These are phyloP conservation scores for Tolypocladium ovalisporum DNA, from an alignment of 2,329 filamentous ascomycete genomes.

Conservation along the genomic window DNA sequence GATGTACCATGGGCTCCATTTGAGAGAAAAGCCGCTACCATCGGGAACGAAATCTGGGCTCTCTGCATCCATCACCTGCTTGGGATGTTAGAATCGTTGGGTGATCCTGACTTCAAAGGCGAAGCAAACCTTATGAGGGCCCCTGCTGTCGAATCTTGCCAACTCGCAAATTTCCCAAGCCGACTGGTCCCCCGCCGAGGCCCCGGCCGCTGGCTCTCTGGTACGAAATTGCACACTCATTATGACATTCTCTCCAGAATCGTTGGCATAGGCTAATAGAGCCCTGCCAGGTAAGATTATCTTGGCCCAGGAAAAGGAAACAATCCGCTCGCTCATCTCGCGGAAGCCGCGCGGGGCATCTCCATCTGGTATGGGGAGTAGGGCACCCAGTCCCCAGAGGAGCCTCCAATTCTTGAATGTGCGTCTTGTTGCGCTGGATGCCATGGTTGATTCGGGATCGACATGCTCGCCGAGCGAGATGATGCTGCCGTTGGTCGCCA, in stretches of 20 bases:
- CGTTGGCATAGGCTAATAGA: slow-evolving; percentile 41
- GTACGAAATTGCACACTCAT: slow-evolving; percentile 32
- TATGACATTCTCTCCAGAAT: slow-evolving; percentile 38
- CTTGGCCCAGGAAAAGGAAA: slow-evolving; percentile 42
- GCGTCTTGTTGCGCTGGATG: slow-evolving; percentile 21
- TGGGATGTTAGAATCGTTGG: background rate
- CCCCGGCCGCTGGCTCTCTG: slow-evolving; percentile 3
- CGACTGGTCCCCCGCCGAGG: slow-evolving; percentile 13
- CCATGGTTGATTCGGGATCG: slow-evolving; percentile 15
- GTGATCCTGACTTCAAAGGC: too few relatives aligned
- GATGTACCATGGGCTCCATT: slow-evolving; percentile 43
- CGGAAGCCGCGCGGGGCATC: slow-evolving; percentile 16
- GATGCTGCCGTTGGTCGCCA: slow-evolving; percentile 39
- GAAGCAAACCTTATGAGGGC: slow-evolving; percentile 26
- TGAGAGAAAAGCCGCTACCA: slow-evolving; percentile 38
- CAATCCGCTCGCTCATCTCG: slow-evolving; percentile 33
- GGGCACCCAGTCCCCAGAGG: slow-evolving; percentile 45
- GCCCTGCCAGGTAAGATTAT: slow-evolving; percentile 28
- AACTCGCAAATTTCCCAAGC: slow-evolving; percentile 41
- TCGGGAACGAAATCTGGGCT: slow-evolving; percentile 39
- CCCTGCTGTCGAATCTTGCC: slow-evolving; percentile 33
- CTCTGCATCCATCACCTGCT: slow-evolving; percentile 15
- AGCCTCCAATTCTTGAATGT: slow-evolving; percentile 39
- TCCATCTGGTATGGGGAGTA: slow-evolving; percentile 34
- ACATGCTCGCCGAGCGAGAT: slow-evolving; percentile 39